These are phyloP conservation scores for Quercus lobata DNA, from an alignment of 331 rosid genomes.

Conservation along the genomic window DNA sequence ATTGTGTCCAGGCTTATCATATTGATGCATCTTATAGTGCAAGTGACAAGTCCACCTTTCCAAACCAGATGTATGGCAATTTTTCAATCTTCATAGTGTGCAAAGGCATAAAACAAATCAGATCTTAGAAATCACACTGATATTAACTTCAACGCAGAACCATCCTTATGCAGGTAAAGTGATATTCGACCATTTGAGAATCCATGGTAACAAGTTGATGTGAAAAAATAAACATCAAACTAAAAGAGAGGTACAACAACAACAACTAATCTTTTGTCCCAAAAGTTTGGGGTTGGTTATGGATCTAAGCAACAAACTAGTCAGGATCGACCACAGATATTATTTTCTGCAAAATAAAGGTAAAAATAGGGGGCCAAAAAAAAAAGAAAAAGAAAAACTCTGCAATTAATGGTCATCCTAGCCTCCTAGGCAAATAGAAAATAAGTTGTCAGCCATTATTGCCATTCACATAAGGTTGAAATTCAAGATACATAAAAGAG, in stretches of 20 bases:
- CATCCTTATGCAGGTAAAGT: neutral
- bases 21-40: neutral
- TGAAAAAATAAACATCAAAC: neutral
- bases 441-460: neutral
- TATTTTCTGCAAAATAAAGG: too few relatives aligned
- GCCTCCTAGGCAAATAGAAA: neutral
- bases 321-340: too few relatives aligned
- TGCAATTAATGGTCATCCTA: neutral
- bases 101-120: neutral
- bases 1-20: neutral
- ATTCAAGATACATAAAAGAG: neutral
- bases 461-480: neutral
- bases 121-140: neutral
- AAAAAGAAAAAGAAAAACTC: neutral
- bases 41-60: neutral
- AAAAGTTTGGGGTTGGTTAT: too few relatives aligned
- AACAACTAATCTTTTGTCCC: too few relatives aligned
- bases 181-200: neutral
- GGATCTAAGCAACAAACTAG: too few relatives aligned
- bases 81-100: neutral
- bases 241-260: too few relatives aligned
- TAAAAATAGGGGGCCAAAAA: neutral
- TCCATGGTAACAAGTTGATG: neutral
- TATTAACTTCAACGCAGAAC: neutral
- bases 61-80: neutral